Conservation (phyloP, 2,329 filamentous ascomycete species). For the Talaromyces islandicus region DNA sequence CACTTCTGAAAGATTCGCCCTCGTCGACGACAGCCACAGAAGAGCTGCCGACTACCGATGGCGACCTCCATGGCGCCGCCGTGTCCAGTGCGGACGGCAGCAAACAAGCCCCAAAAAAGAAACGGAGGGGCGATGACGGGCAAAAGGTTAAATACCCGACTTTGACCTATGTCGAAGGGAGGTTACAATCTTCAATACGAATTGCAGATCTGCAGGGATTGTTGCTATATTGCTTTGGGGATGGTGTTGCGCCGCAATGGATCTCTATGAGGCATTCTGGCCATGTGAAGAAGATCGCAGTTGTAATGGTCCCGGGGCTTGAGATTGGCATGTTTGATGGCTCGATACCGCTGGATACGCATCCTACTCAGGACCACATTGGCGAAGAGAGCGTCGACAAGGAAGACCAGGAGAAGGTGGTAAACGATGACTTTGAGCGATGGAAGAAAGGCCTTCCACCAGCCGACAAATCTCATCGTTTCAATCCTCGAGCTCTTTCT, state of each 20-base stretch:
- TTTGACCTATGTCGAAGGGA: conserved; percentile 49
- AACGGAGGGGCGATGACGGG: conserved; percentile 31
- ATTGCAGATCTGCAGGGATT: conserved; percentile 55
- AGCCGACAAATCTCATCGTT: conserved; percentile 24
- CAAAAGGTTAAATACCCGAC: conserved; percentile 47
- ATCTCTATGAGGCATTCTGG: conserved; percentile 53
- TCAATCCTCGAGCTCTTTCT: conserved; percentile 27
- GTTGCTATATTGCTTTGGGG: conserved; percentile 56
- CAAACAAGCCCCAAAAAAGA: conserved; percentile 12
- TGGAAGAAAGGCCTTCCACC: conserved; percentile 36
- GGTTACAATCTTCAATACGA: conserved; percentile 50
- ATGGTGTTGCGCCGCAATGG: conserved; percentile 58
- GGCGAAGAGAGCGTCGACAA: conserved; percentile 7
- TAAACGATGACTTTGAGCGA: conserved; percentile 27
- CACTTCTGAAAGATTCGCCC: conserved; percentile 21
- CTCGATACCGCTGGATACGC: conserved; percentile 34
- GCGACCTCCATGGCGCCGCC: not conserved
- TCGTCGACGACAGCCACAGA: conserved; percentile 10
- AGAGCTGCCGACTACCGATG: not conserved
- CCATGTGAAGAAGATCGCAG: conserved; percentile 66
- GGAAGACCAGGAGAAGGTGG: conserved; percentile 11
- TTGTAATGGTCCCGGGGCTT: conserved; percentile 85
- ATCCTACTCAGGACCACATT: conserved; percentile 13
- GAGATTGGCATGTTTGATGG: conserved; percentile 84
- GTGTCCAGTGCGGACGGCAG: not conserved